Base-by-base conservation (phyloP, 202 grass and related monocot genomes). In the Setaria viridis region DNA sequence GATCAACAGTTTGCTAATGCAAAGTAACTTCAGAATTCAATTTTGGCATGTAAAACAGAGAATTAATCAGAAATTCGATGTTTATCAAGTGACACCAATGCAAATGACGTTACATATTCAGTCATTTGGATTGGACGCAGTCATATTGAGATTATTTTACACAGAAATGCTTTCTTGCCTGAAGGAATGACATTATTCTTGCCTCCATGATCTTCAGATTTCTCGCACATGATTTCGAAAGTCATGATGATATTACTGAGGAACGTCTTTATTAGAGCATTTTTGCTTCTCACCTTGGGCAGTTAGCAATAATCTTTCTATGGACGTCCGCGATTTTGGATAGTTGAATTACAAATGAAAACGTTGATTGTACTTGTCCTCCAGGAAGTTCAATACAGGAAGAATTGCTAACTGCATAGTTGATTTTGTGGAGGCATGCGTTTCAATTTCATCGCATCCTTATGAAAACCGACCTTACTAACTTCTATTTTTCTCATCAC, bases 1-100 rank as follows among this genome's bases (percentile, higher is more conserved):
- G 94, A 92, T 87, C 80, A 89, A 79, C 71, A 58, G 77, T 60
- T 73, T 56, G 7, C 74, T 59, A 67, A 43, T 80, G 74, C 77
- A 67, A 92, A 88, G 65, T 79, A 92, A 79, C 67, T 62, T 58
- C 69, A 84, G 33, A 80, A 67, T 67, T 79, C 16, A 7, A 77
- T 43, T 56, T 82, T 51, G 32, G 42, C 7, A 4, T 54, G 56
- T 81, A 84, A 77, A 49, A 39, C 17, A 57, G 9, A 81, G 32
- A 15, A 55, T 43, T 58, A 65, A 7, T 14, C 17, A 13, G 16
- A 51, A 59, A 79, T 49, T 70, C 6, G 60, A 39, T 63, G 62
- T 48, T 57, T 49, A 78, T 25, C 47, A 58, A 37, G 11, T 64
- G 50, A 70, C 3, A 1, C 37, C n/a, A 20, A 79, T 35, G 14